Base-by-base conservation (phyloP, 164 flowering plant genomes). In the Pachysandra terminalis region DNA sequence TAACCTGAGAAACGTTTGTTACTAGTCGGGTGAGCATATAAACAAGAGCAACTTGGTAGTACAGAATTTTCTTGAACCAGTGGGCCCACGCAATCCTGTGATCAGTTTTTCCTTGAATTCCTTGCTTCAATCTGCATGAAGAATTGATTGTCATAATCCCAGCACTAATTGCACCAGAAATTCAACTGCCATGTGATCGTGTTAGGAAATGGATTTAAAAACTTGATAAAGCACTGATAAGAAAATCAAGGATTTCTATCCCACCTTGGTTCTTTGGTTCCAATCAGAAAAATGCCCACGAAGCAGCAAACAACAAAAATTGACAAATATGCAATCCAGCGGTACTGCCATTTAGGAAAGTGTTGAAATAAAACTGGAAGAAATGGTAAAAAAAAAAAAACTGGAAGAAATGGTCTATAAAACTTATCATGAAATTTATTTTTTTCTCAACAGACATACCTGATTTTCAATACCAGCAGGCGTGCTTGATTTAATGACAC, bases 221-320 rank as follows among this genome's bases (percentile, higher is more conserved):
- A 19, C 3, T 21, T 49, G 13, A 67, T n/a, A n/a, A 19, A 26
- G 35, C 16, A 2, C 5, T 12, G 5, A 26, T 26, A 16, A 10
- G 14, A 23, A 68, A 10, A 56, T 5, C n/a, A 6, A 75, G 27
- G 41, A 56, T 28, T 59, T 62, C 21, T 24, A 49, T 37, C 81
- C 57, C 37, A 91, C 98, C 96, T 83, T 64, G 98, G 98, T 73
- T 94, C 98, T 73, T 82, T 85, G 19, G 93, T 91, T 67, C 93
- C 96, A 70, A 85, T 22, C 74, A 78, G 89, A 82, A 94, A 94
- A 63, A 94, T 61, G 54, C 57, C 81, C 74, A 94, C 96, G 62
- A 94, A 90, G 77, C 88, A 91, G 81, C 94, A 84, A 45, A 96
- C 98, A 65, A 94, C 56, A 63, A 83, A 73, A 71, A 94, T 90